Conservation (phyloP, 768 basidiomycete species). For the Tephrocybe sp. region DNA sequence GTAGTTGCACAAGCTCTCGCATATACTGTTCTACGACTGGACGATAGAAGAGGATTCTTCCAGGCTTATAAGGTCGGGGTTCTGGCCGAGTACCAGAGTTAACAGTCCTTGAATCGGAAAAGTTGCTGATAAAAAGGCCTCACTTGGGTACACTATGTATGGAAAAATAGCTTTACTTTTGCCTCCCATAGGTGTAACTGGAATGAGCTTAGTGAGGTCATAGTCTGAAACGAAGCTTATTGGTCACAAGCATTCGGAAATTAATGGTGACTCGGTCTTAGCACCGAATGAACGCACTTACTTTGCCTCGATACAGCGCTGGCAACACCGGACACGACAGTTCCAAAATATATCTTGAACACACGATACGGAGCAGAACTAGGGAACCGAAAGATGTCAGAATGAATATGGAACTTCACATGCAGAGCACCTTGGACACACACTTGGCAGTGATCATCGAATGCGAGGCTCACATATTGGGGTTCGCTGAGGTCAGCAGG, state of each 20-base stretch:
- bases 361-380: conserved; percentile 21
- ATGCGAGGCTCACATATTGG: conserved; percentile 43
- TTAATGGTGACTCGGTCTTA: background rate
- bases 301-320: conserved; percentile 19
- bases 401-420: background rate
- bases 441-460: conserved; percentile 43
- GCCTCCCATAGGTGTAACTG: conserved; percentile 20
- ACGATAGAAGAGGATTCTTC: conserved; percentile 24
- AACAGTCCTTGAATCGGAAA: background rate
- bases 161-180: conserved; percentile 29
- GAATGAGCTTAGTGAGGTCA: conserved; percentile 19
- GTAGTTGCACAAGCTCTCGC: conserved; percentile 22
- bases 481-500: conserved; percentile 43
- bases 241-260: background rate
- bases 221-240: conserved; percentile 17
- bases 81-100: conserved; percentile 12
- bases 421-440: conserved; percentile 14
- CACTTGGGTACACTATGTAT: conserved; percentile 23
- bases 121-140: conserved; percentile 8
- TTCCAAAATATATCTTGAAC: conserved; percentile 21
- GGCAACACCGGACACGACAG: conserved; percentile 23
- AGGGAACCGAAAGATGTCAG: background rate
- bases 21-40: conserved; percentile 23
- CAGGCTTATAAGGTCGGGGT: conserved; percentile 16
- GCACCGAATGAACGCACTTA: conserved; percentile 12